Evolutionary conservation across 352 stramenopile genomes (phyloP), one percentile per base, ranked within the genome.

Genomic region (Phytophthora lateralis): DNA sequence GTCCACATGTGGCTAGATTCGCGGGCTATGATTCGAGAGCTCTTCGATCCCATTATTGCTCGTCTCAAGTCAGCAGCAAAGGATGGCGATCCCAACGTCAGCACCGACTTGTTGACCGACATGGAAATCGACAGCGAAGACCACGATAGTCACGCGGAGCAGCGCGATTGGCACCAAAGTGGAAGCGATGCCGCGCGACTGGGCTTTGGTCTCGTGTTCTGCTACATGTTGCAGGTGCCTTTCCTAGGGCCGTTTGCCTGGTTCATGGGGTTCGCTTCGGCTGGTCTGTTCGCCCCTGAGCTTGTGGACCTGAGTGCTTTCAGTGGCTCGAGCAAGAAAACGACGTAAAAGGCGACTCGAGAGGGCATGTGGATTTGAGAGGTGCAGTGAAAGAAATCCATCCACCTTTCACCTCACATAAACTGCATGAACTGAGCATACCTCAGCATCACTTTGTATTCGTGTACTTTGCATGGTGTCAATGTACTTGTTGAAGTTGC

Each of bases 261-360:
- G 82, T 91, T 91, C 46, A 64, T 84, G 21, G 80, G 67, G 0
- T 91, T 91, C 48, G 73, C 82, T 27, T 73, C 80, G 4, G 82
- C 82, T 14, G 82, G 82, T 1, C 51, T 90, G 3, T 78, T 85
- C 48, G 73, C 82, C 0, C 80, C 82, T 1, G 82, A 91, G 43
- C 75, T 91, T 9, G 55, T 91, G n/a, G 76, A 89, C 26, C 56
- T 88, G 26, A 76, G 80, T 27, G 93, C 95, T 32, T 98, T 98
- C 60, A 92, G 82, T 9, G 17, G 55, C 3, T 71, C 41, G 4
- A 66, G 12, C 21, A 72, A 75, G 45, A 76, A 66, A 60, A 49
- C 32, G 35, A 63, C 45, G 52, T 68, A 72, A 20, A n/a, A 37
- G 41, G 15, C 12, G 35, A 30, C 26, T 6, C 26, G 26, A 8